Percentiles rank a stretch among this genome's conserved stretches.
Evolutionary conservation across 495 filamentous ascomycete species (phyloP).

Genomic region (Amniculicola lignicola): DNA sequence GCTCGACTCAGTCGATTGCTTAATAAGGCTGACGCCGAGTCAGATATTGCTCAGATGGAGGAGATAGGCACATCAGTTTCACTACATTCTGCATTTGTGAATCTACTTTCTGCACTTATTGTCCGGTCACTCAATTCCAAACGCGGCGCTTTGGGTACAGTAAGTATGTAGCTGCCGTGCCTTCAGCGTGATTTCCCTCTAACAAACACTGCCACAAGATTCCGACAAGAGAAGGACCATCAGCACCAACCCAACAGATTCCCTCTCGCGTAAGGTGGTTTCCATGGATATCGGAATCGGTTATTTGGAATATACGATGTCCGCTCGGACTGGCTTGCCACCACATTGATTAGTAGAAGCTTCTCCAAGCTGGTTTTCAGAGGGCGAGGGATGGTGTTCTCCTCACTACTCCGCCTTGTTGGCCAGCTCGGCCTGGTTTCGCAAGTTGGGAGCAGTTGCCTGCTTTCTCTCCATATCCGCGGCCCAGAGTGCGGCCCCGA

Average conservation of each 20-base stretch:
- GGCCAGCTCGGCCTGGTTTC: conserved; percentile 27
- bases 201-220: too few species aligned
- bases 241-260: conserved; percentile 10
- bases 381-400: neutral
- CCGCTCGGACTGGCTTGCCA: conserved; percentile 8
- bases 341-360: neutral
- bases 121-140: too few species aligned
- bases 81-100: too few species aligned
- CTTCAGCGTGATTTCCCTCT: too few species aligned
- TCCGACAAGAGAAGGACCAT: too few species aligned
- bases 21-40: too few species aligned
- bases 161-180: too few species aligned
- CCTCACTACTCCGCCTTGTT: conserved; percentile 34
- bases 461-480: conserved; percentile 73
- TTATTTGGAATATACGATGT: conserved; percentile 2
- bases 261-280: conserved; percentile 21
- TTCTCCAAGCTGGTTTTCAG: neutral
- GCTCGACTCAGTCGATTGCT: too few species aligned
- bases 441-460: conserved; percentile 24
- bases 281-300: conserved; percentile 28
- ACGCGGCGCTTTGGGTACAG: too few species aligned
- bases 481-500: conserved; percentile 91
- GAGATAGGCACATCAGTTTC: too few species aligned
- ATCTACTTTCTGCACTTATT: too few species aligned
- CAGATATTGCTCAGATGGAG: too few species aligned